A percentile compares a stretch with the other conserved stretches of the same genome.
Evolutionary conservation across 768 basidiomycete species (phyloP).

Genomic region (Tricholoma saponaceum): DNA sequence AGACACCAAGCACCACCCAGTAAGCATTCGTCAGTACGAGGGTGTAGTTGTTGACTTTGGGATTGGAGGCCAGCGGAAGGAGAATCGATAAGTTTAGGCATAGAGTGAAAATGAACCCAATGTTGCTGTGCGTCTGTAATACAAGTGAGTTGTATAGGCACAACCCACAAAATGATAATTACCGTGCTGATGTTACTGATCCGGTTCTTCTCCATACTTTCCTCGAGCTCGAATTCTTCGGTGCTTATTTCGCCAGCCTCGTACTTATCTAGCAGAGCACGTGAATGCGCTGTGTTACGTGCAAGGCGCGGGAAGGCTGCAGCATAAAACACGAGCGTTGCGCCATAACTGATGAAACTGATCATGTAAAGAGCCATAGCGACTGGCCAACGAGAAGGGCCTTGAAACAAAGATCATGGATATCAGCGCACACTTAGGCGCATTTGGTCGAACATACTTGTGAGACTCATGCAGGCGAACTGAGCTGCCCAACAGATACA

Average conservation of each 20-base stretch:
- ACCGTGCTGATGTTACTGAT: slow-evolving; percentile 86
- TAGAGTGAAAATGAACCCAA: slow-evolving; percentile 66
- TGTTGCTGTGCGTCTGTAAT: slow-evolving; percentile 65
- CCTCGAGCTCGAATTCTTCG: slow-evolving; percentile 69
- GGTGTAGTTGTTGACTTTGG: slow-evolving; percentile 71
- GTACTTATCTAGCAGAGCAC: slow-evolving; percentile 48
- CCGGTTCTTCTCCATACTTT: slow-evolving; percentile 78
- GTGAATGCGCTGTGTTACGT: slow-evolving; percentile 66
- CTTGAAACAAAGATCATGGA: slow-evolving; percentile 26
- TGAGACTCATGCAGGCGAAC: slow-evolving; percentile 72
- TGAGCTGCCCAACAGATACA: slow-evolving; percentile 78
- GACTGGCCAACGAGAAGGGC: slow-evolving; percentile 66
- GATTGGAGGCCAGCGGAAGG: slow-evolving; percentile 55
- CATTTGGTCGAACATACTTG: slow-evolving; percentile 34
- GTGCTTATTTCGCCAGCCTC: slow-evolving; percentile 54
- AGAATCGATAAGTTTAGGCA: slow-evolving; percentile 68
- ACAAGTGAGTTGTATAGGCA: background rate
- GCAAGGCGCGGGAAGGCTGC: slow-evolving; percentile 79
- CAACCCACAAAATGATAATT: slow-evolving; percentile 9
- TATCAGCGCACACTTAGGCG: background rate
- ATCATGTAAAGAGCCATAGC: slow-evolving; percentile 80
- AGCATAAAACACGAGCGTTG: slow-evolving; percentile 77
- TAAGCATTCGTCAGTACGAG: slow-evolving; percentile 44
- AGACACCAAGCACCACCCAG: slow-evolving; percentile 60
- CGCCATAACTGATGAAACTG: slow-evolving; percentile 75